Evolutionary conservation across 2,329 filamentous ascomycete genomes (phyloP), one percentile per base, ranked within the genome.

Genomic region (Sclerotinia trifoliorum): DNA sequence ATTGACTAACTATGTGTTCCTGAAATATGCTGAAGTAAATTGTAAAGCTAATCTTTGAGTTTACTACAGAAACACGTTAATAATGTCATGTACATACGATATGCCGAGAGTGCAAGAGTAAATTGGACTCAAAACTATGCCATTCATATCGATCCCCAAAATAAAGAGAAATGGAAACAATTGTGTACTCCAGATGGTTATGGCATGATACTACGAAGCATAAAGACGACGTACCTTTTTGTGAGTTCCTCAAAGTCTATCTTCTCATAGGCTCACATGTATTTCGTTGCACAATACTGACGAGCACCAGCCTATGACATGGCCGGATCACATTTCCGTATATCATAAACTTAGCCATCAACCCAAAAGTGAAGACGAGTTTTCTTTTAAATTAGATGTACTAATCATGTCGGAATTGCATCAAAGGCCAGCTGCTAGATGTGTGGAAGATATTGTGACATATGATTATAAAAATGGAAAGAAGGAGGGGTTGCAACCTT

Each of bases 221-320:
- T 97, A 73, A 90, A 85, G 74, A 89, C 91, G 0, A 90, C 96
- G 73, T 97, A 90, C 79, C 97, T 97, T 80, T 93, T 96, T 80
- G 92, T 95, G 77, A 83, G 24, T 49, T 42, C 54, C 19, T 29
- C 24, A 32, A 29, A 21, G 54, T 49, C 48, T 55, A 26, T 42
- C 42, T 26, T 57, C 63, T 29, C 48, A 42, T 17, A 46, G 13
- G 19, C 13, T 48, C n/a, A 5, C 15, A 3, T 10, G 32, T 39
- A 17, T 49, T 15, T 39, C 0, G 3, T 21, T 29, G 35, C 29
- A 63, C 19, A 21, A 2, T 29, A 15, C 35, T 54, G 8, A 55
- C 66, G 48, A 56, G 54, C 51, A 56, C 24, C 26, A 68, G 91
- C 92, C 93, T 21, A 90, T 97, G 86, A 89, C 84, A 46, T 96